Percentiles rank a stretch among this genome's conserved stretches.
These are phyloP conservation scores for Teunomyces stri DNA, from an alignment of 805 yeast genomes.

Conservation along the genomic window DNA sequence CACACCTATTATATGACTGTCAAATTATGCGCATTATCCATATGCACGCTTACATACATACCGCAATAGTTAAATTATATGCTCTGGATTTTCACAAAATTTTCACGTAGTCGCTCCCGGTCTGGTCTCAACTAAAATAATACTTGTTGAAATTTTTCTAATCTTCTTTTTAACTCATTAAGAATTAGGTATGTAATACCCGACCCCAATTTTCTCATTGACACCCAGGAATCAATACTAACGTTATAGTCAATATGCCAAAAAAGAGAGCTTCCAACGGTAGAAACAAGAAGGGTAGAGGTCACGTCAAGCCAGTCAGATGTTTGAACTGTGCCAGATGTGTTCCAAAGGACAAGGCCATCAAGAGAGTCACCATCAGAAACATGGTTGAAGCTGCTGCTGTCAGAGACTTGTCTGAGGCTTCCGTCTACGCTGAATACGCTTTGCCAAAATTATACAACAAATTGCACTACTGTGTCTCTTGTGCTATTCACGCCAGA, in stretches of 20 bases:
- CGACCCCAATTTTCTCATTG: background rate
- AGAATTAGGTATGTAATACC: constrained; percentile 2
- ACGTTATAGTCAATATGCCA: constrained; percentile 71
- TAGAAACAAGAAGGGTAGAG: constrained; percentile 99
- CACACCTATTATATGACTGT: background rate
- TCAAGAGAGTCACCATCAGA: constrained; percentile 99
- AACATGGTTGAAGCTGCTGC: constrained; percentile 99
- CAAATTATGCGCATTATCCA: background rate
- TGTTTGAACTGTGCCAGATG: constrained; percentile 99
- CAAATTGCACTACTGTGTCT: constrained; percentile 99
- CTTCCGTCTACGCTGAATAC: constrained; percentile 98
- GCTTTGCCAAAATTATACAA: constrained; percentile 99
- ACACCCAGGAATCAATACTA: constrained; percentile 16
- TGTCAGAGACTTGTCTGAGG: constrained; percentile 99
- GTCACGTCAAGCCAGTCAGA: constrained; percentile 99
- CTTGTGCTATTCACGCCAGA: constrained; percentile 99
- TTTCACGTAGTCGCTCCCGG: constrained; percentile 2
- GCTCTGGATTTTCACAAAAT: background rate
- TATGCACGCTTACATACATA: background rate
- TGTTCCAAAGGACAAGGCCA: constrained; percentile 99
- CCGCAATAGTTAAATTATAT: background rate
- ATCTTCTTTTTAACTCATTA: constrained; percentile 3
- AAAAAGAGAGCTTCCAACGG: constrained; percentile 99
- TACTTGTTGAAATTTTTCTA: constrained; percentile 3
- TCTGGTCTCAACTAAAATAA: constrained; percentile 3